Base-by-base conservation (phyloP, 202 grass and related monocot genomes). In the Carex arenaria region DNA sequence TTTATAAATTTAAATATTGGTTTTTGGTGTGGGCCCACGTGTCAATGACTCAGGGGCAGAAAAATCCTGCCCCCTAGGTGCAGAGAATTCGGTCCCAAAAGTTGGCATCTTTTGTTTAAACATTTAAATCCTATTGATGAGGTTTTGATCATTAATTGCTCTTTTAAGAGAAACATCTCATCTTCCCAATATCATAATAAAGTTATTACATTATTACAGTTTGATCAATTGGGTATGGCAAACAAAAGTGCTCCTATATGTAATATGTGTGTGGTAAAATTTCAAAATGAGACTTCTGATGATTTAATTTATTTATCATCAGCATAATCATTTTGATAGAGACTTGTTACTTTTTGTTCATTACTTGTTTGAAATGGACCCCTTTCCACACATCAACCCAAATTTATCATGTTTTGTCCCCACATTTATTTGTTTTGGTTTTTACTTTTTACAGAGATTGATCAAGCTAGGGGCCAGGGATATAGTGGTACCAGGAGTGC, bases 401-500 rank as follows among this genome's bases (percentile, higher is more conserved):
- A 75, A 75, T 4, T 55, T 49, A 75, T 75, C 31, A n/a, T 55
- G 9, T 28, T 56, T 36, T 28, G 64, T 28, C 78, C 60, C 60
- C 19, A 67, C 55, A 31, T 68, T 56, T 69, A 54, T 69, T 82
- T 69, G 51, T 83, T 76, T 13, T 67, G 31, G 17, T 67, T 72
- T 56, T 20, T 45, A 56, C 89, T 67, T 72, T 56, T 20, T 45
- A 56, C 89, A 97, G 94, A 93, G 87, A 89, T 80, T 97, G 83
- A 86, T 95, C 34, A 91, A 88, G 20, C 83, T 94, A 34, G 95
- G 95, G 43, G 95, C 92, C 4, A 90, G 36, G 11, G 92, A 98
- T 85, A 55, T 98, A 53, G 57, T 98, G 80, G 95, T 98, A 57
- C 95, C 92, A 2, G 90, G 89, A n/a, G 72, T 98, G 82, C 87